phyloP scores from a whole-genome alignment of 257 asterid species.

The Nicotiana attenuata region DNA sequence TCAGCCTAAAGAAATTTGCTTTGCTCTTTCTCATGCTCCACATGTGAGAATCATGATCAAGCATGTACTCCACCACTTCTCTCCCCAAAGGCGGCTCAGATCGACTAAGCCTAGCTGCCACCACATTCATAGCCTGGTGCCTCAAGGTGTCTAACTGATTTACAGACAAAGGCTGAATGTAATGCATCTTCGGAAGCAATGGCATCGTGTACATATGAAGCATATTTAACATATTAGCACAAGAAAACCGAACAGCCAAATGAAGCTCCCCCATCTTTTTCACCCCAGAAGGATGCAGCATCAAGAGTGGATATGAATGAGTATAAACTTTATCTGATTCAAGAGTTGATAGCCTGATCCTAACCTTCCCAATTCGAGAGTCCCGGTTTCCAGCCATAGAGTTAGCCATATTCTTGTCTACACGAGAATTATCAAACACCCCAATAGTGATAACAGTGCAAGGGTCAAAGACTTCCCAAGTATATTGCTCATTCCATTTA shows the following conservation, averaged over 20 bases:
- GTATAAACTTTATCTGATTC: constrained; percentile 75
- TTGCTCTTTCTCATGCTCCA: constrained; percentile 99
- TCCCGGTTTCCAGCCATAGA: constrained; percentile 36
- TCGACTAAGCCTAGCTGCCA: constrained; percentile 64
- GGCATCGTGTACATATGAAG: constrained; percentile 68
- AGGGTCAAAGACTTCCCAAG: constrained; percentile 92
- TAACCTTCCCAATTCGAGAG: constrained; percentile 66
- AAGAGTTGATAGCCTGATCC: constrained; percentile 75
- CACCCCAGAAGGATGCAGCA: constrained; percentile 81
- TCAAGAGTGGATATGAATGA: constrained; percentile 72
- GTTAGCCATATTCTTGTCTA: constrained; percentile 38
- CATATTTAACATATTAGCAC: constrained; percentile 67
- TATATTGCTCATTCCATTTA: constrained; percentile 86
- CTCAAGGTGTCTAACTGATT: constrained; percentile 59
- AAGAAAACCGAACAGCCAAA: constrained; percentile 75
- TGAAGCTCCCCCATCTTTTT: constrained; percentile 94
- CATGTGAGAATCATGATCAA: constrained; percentile 84
- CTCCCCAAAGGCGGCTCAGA: constrained; percentile 81
- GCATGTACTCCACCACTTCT: constrained; percentile 89
- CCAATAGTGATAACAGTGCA: constrained; percentile 84
- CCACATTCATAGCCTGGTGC: constrained; percentile 82
- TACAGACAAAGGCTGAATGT: constrained; percentile 76
- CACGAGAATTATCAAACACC: constrained; percentile 68
- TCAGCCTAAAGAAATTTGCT: constrained; percentile 79
- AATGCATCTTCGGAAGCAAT: constrained; percentile 83